Evolutionary conservation across 768 basidiomycete species (phyloP), one percentile per base, ranked within the genome.

Genomic region (Rhodosporidiobolus odoratus): DNA sequence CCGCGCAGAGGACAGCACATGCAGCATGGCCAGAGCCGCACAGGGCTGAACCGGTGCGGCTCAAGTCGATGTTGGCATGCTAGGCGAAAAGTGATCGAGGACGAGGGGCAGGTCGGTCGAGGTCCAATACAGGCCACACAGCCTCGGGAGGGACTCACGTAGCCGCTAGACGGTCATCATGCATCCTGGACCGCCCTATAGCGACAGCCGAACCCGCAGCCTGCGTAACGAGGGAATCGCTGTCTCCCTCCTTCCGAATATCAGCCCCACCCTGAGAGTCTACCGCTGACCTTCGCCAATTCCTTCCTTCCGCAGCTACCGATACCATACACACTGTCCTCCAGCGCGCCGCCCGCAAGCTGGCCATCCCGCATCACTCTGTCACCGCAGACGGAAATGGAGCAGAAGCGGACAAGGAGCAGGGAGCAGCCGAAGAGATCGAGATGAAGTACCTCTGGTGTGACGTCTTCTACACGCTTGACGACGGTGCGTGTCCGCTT

Each of bases 381-480:
- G n/a, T 50, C 23, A n/a, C 56, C 23, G 32, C 52, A 2, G 74
- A 76, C 21, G 43, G 12, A 12, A 23, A 45, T 23, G 43, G 43
- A 45, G 43, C 13, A 45, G 48, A n/a, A 25, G 48, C 12, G 25
- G 48, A n/a, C 48, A 16, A 25, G 48, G 43, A 23, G 23, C 43
- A 50, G 21, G 52, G 52, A 9, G 52, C 12, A 30, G 37, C 48
- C 5, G 21, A 25, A 6, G 65, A 66, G 40, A 57, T 76, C 25
- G 15, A 41, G 4, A 30, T 73, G 34, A 61, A 68, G 57, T 77
- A 77, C 69, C 63, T 75, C 27, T 76, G 75, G 74, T 67, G 65
- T 43, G 72, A 75, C 37, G 76, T 76, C 53, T 69, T 69, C 66
- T 77, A 76, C 65, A 57, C 72, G 13, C 71, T 77, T 32, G 75